Conservation (phyloP, 2,329 filamentous ascomycete genomes). For the Colletotrichum sp. region DNA sequence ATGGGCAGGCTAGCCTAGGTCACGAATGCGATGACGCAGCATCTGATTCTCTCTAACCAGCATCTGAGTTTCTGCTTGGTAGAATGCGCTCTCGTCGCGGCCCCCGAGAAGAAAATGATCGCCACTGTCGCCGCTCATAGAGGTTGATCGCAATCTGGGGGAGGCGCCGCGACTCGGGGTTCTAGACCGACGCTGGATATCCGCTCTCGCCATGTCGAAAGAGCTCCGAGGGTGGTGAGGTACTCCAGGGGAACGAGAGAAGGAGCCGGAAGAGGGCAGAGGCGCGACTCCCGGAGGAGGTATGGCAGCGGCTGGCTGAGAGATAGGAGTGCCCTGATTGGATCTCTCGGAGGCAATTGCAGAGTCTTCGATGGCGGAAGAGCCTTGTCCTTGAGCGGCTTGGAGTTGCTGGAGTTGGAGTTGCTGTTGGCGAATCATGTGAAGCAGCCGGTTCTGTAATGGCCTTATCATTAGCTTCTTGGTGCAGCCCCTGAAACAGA, state of each 20-base stretch:
- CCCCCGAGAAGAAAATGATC: conserved; percentile 66
- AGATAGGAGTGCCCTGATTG: conserved; percentile 40
- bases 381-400: conserved; percentile 36
- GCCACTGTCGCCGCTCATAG: conserved; percentile 62
- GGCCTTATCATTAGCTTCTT: conserved; percentile 14
- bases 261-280: conserved; percentile 45
- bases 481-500: neutral
- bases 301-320: conserved; percentile 28
- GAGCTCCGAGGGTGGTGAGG: conserved; percentile 59
- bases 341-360: conserved; percentile 51
- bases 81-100: conserved; percentile 78
- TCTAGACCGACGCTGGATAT: conserved; percentile 61
- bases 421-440: conserved; percentile 79
- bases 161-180: conserved; percentile 64
- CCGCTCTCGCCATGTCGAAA: conserved; percentile 62
- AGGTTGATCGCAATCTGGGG: conserved; percentile 61
- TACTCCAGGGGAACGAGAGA: conserved; percentile 56
- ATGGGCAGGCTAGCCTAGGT: conserved; percentile 62
- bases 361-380: conserved; percentile 55
- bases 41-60: conserved; percentile 82
- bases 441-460: conserved; percentile 72
- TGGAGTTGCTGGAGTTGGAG: conserved; percentile 70
- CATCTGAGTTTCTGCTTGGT: conserved; percentile 82
- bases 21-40: conserved; percentile 75
- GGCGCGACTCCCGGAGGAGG: conserved; percentile 27